A percentile compares a stretch with the other conserved stretches of the same genome.
phyloP scores from a whole-genome alignment of 2,329 filamentous ascomycete species.

The Cordyceps pruinosa region DNA sequence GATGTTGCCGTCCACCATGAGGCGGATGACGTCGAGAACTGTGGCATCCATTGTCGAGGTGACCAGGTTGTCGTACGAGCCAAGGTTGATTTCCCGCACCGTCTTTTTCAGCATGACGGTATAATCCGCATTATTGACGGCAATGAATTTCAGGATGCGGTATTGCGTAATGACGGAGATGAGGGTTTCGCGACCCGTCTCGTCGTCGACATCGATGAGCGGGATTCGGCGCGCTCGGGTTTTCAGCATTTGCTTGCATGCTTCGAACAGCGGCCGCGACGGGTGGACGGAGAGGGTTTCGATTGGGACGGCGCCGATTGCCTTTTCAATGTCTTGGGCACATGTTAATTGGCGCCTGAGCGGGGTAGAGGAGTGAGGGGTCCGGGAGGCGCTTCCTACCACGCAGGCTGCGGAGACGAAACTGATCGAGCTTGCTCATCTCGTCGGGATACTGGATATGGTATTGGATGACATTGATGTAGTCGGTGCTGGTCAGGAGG shows the following conservation, averaged over 20 bases:
- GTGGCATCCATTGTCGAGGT: constrained; percentile 84
- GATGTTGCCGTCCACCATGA: constrained; percentile 88
- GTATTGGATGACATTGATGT: constrained; percentile 98
- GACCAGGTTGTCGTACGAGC: constrained; percentile 73
- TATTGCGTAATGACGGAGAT: constrained; percentile 98
- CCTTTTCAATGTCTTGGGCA: constrained; percentile 78
- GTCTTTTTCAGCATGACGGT: constrained; percentile 85
- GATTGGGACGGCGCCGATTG: constrained; percentile 81
- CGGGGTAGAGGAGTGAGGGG: background rate
- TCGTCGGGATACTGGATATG: constrained; percentile 96
- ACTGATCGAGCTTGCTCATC: constrained; percentile 84
- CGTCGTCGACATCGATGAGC: constrained; percentile 86
- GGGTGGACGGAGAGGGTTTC: constrained; percentile 97
- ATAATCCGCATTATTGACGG: constrained; percentile 80
- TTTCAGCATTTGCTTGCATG: constrained; percentile 87
- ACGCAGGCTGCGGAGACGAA: constrained; percentile 83
- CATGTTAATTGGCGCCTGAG: constrained; percentile 5
- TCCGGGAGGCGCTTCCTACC: constrained; percentile 46
- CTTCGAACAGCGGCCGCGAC: constrained; percentile 84
- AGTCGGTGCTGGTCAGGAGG: constrained; percentile 90
- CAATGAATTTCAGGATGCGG: constrained; percentile 96
- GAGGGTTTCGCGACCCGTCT: constrained; percentile 86
- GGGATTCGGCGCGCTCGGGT: constrained; percentile 91
- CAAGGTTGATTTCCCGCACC: constrained; percentile 74
- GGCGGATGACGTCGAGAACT: constrained; percentile 89